Percentiles rank a stretch among this genome's conserved stretches.
Evolutionary conservation across 495 filamentous ascomycete species (phyloP).

Genomic region (Amphirosellinia nigrospora): DNA sequence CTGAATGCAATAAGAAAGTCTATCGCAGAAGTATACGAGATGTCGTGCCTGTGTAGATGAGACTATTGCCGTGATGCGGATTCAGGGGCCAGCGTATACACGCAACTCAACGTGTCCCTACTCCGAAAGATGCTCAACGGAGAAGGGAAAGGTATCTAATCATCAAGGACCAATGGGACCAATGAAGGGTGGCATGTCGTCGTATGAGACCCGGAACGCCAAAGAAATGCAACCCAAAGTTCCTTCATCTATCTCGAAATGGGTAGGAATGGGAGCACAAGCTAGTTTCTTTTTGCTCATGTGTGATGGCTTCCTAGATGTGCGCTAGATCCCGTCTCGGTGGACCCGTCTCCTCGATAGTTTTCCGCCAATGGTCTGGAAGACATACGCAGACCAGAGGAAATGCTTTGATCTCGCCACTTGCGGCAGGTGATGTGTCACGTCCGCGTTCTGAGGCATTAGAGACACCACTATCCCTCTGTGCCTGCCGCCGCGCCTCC

Average conservation of each 20-base stretch:
- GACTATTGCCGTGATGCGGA: constrained; percentile 18
- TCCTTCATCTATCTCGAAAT: constrained; percentile 14
- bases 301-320: constrained; percentile 38
- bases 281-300: constrained; percentile 33
- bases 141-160: constrained; percentile 28
- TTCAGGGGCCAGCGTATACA: not conserved
- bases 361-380: constrained; percentile 96
- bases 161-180: constrained; percentile 23
- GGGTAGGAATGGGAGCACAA: not conserved
- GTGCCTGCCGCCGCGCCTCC: constrained; percentile 73
- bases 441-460: constrained; percentile 71
- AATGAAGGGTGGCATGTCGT: constrained; percentile 21
- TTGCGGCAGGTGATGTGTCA: constrained; percentile 67
- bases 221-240: constrained; percentile 37
- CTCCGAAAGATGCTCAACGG: not conserved
- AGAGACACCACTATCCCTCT: constrained; percentile 93
- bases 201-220: constrained; percentile 37
- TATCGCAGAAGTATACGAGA: constrained; percentile 24
- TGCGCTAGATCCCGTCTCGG: constrained; percentile 59
- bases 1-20: constrained; percentile 22
- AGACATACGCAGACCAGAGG: constrained; percentile 97
- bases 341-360: constrained; percentile 82
- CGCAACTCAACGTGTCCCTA: not conserved
- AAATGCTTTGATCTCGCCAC: constrained; percentile 96
- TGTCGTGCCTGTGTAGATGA: constrained; percentile 4